A percentile compares a stretch with the other conserved stretches of the same genome.
phyloP scores from a whole-genome alignment of 1,284 basidiomycete genomes.

The Vanrija sp. region DNA sequence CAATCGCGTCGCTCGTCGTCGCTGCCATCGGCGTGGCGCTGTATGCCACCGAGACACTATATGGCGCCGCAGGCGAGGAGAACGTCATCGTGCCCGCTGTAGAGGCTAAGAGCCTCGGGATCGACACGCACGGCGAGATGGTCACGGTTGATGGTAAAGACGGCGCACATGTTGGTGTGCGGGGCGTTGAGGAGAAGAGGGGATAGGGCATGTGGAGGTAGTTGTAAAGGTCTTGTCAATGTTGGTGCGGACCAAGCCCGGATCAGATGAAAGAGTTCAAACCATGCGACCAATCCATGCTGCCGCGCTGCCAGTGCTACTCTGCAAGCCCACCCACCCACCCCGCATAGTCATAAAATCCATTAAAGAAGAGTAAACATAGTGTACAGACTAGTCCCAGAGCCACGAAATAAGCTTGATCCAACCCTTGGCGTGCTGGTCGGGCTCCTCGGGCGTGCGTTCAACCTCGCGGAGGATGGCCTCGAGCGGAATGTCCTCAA shows the following conservation, averaged over 20 bases:
- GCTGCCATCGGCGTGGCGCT: slow-evolving; percentile 1
- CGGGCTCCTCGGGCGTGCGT: slow-evolving; percentile 12
- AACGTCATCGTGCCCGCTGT: slow-evolving; percentile 4
- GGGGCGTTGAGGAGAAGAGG: too few relatives aligned
- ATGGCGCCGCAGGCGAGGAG: not conserved
- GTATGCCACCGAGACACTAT: slow-evolving; percentile 5
- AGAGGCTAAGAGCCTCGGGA: slow-evolving; percentile 1
- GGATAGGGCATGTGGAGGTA: too few relatives aligned
- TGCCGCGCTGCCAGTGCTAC: too few relatives aligned
- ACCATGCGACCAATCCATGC: too few relatives aligned
- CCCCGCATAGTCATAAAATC: too few relatives aligned
- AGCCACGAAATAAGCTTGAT: slow-evolving; percentile 17
- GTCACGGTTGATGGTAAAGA: too few relatives aligned
- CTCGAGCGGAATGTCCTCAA: slow-evolving; percentile 18
- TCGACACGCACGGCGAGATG: too few relatives aligned
- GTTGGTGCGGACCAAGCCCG: too few relatives aligned
- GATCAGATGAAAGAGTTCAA: too few relatives aligned
- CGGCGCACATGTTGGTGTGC: too few relatives aligned
- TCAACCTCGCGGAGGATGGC: slow-evolving; percentile 17
- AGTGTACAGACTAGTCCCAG: slow-evolving; percentile 20
- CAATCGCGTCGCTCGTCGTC: not conserved
- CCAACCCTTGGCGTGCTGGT: slow-evolving; percentile 3
- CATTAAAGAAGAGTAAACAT: not conserved
- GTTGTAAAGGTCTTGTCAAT: too few relatives aligned
- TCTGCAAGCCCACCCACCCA: too few relatives aligned